Base-by-base conservation (phyloP, 495 filamentous ascomycete genomes). In the Annulohypoxylon stygium region DNA sequence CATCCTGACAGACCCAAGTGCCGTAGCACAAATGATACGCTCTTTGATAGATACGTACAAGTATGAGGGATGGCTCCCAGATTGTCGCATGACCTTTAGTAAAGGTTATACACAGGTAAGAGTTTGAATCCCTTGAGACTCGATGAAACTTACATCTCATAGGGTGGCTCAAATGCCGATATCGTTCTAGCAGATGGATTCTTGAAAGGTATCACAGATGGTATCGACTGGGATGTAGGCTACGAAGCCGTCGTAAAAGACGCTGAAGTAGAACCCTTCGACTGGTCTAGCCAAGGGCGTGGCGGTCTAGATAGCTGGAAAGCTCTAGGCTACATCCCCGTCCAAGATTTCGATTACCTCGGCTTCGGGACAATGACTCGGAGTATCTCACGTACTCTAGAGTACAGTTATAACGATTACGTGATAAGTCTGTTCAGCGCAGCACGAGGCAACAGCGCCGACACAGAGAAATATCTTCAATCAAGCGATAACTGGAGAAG, bases 121-220 rank as follows among this genome's bases (percentile, higher is more conserved):
- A n/a, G 55, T 12, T 37, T 41, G 0, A 20, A 6, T 1, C 6
- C 37, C n/a, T n/a, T 5, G 5, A 34, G 14, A 43, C 9, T 47
- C 11, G 33, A 54, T 26, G 30, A 20, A 54, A 59, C 72, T 63
- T 43, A 67, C 36, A 48, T 3, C 30, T 55, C 9, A 0, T 87
- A 93, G 80, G 93, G 92, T 23, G 92, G 92, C 0, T 93, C 91
- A 0, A 94, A 95, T 68, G 92, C 92, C n/a, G 92, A 95, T 72
- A 87, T 91, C 26, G 78, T 95, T 3, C 78, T 94, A 10, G 88
- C 87, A 0, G 92, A 94, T 75, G 88, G 88, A 0, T 93, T 89
- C 69, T 37, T 94, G 18, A 95, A 95, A 71, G 89, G 88, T 6
- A 82, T 93, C 4, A 78, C 81, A 0, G 85, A 79, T 23, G 85